Evolutionary conservation across 495 filamentous ascomycete species (phyloP).

Genomic region (Bathelium albidoporum): DNA sequence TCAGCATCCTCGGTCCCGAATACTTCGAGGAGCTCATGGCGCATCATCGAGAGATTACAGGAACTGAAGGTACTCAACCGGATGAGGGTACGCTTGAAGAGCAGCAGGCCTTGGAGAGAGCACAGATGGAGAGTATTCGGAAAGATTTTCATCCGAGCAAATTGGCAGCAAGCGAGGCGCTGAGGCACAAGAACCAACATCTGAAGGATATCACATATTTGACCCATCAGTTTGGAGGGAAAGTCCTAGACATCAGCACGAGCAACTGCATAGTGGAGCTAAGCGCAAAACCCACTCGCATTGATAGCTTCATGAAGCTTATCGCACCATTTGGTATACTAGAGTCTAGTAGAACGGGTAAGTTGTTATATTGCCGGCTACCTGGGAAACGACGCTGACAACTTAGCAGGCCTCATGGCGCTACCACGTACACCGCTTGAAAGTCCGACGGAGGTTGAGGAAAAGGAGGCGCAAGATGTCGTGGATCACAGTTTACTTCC

Average conservation of each 20-base stretch:
- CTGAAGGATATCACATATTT: conserved; percentile 87
- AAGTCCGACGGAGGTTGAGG: conserved; percentile 55
- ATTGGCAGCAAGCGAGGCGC: conserved; percentile 72
- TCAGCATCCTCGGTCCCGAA: conserved; percentile 90
- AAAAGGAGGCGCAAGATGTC: conserved; percentile 81
- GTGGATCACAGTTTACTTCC: conserved; percentile 89
- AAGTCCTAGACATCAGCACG: conserved; percentile 93
- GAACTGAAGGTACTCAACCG: conserved; percentile 28
- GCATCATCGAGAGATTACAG: conserved; percentile 74
- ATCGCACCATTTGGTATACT: conserved; percentile 93
- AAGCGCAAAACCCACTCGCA: conserved; percentile 83
- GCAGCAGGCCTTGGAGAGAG: conserved; percentile 17
- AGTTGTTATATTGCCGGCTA: conserved; percentile 7
- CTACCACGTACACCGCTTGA: conserved; percentile 85
- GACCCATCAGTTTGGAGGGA: conserved; percentile 94
- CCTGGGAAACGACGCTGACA: not conserved
- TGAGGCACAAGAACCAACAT: conserved; percentile 95
- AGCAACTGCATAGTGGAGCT: conserved; percentile 97
- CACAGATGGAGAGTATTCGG: conserved; percentile 19
- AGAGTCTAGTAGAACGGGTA: conserved; percentile 76
- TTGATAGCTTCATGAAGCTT: conserved; percentile 96
- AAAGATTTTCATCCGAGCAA: conserved; percentile 75
- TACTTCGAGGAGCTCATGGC: conserved; percentile 94
- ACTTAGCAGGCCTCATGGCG: conserved; percentile 68
- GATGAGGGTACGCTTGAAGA: conserved; percentile 23